Conservation (phyloP, 2,329 filamentous ascomycete genomes). For the Apiospora saccharicola region DNA sequence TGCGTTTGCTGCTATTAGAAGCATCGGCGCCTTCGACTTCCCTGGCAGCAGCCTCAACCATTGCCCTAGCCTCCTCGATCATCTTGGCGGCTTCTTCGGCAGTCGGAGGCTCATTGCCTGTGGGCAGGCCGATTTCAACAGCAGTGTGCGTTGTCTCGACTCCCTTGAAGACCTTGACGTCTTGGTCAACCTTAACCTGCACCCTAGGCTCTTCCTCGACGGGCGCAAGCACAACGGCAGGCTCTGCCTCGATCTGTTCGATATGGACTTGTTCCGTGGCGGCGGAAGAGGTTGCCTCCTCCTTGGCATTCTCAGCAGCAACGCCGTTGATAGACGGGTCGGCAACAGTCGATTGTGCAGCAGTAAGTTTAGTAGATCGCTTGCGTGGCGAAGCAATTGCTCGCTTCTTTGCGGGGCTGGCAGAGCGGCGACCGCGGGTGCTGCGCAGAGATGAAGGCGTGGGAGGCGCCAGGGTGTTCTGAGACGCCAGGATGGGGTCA, state of each 20-base stretch:
- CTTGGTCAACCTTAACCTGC: constrained; percentile 74
- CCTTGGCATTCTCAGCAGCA: constrained; percentile 32
- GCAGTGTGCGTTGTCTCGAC: constrained; percentile 75
- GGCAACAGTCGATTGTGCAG: constrained; percentile 35
- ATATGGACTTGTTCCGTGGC: constrained; percentile 44
- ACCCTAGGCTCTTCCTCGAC: constrained; percentile 67
- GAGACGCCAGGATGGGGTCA: constrained; percentile 56
- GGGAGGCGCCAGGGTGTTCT: constrained; percentile 56
- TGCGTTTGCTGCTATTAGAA: constrained; percentile 71
- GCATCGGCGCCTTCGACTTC: constrained; percentile 47
- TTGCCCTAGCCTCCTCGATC: constrained; percentile 85
- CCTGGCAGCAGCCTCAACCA: constrained; percentile 73
- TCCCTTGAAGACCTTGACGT: constrained; percentile 56
- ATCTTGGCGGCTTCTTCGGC: constrained; percentile 82
- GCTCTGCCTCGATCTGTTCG: constrained; percentile 59
- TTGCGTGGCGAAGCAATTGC: constrained; percentile 62
- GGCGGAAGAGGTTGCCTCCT: constrained; percentile 43
- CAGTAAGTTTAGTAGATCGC: constrained; percentile 53
- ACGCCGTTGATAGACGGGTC: neutral
- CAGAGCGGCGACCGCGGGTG: constrained; percentile 62
- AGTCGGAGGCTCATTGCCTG: constrained; percentile 69
- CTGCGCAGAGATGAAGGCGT: constrained; percentile 55
- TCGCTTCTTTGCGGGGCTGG: constrained; percentile 64
- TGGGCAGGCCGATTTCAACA: constrained; percentile 78
- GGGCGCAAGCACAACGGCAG: constrained; percentile 56